Base-by-base conservation (phyloP, 2,329 filamentous ascomycete species). In the Phaeophleospora eucalypticola region DNA sequence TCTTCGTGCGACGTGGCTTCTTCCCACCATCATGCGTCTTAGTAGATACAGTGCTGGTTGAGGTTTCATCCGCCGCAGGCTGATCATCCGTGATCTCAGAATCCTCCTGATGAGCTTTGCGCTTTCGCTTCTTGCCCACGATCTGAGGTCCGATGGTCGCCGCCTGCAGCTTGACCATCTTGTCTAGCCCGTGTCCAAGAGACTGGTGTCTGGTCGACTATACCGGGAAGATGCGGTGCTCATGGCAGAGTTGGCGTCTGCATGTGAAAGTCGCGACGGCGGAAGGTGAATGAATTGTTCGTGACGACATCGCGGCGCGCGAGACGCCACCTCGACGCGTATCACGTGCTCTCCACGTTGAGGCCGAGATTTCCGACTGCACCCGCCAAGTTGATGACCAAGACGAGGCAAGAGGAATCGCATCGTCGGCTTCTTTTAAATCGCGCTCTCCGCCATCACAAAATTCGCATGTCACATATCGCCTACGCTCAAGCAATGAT, bases 21-120 rank as follows among this genome's bases (percentile, higher is more conserved):
- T 75, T 72, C 19, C 76, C 76, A 36, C 78, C 78, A 71, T 82
- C 78, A 39, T 77, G 69, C 19, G 70, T 75, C 60, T 81, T 82
- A 1, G 78, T 81, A 2, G 76, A 73, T 14, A 81, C 62, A 16
- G 65, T 73, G 1, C 69, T 71, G 3, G 65, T 59, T 3, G 67
- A 63, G 18, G 61, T 57, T 4, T 34, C 18, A 9, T 53, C 49
- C 36, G 38, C 40, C n/a, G 32, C 44, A 2, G 45, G 20, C 9
- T 34, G 36, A 9, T 35, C 15, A 33, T 49, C 43, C n/a, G 14
- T 36, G 17, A 36, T 29, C 9, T 55, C 49, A 16, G 19, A 33
- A 17, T 50, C 41, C 1, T 41, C 37, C 4, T 36, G 36, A 10
- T 40, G n/a, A 14, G 46, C 35, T 36, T 49, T 33, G 27, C 37